Percentiles rank a stretch among this genome's conserved stretches.
Conservation (phyloP, 2,329 filamentous ascomycete genomes). For the Akanthomyces muscarius region DNA sequence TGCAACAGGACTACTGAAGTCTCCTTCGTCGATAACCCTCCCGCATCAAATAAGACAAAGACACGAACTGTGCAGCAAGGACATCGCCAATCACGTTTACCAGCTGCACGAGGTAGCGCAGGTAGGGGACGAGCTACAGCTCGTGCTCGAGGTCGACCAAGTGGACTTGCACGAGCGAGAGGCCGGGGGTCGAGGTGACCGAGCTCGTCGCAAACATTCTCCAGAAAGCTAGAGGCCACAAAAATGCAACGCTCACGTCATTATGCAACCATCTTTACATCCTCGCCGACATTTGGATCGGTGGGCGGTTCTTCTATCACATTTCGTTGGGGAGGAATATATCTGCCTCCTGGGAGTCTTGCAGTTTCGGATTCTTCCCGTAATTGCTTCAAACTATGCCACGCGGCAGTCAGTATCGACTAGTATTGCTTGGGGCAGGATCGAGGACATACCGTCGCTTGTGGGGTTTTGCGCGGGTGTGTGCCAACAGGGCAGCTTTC, state of each 20-base stretch:
- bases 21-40: constrained; percentile 83
- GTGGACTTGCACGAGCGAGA: constrained; percentile 44
- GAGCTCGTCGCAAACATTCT: not conserved
- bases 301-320: not conserved
- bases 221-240: constrained; percentile 3
- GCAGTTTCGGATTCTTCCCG: constrained; percentile 50
- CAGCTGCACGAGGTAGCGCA: constrained; percentile 40
- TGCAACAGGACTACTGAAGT: constrained; percentile 76
- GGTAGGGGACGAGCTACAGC: constrained; percentile 28
- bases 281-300: constrained; percentile 64
- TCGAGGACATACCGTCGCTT: constrained; percentile 62
- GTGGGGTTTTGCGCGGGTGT: constrained; percentile 86
- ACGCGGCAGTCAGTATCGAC: constrained; percentile 20
- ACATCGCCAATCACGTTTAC: constrained; percentile 44
- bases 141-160: constrained; percentile 36
- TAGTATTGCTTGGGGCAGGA: not conserved
- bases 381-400: constrained; percentile 69
- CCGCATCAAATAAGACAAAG: constrained; percentile 48
- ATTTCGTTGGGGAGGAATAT: not conserved
- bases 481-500: constrained; percentile 68
- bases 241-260: not conserved
- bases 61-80: constrained; percentile 43
- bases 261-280: constrained; percentile 35
- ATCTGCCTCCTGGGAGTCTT: constrained; percentile 12
- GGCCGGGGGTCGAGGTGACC: constrained; percentile 44